Evolutionary conservation across 2,329 filamentous ascomycete genomes (phyloP), one percentile per base, ranked within the genome.

Genomic region (Tolypocladium sp.): DNA sequence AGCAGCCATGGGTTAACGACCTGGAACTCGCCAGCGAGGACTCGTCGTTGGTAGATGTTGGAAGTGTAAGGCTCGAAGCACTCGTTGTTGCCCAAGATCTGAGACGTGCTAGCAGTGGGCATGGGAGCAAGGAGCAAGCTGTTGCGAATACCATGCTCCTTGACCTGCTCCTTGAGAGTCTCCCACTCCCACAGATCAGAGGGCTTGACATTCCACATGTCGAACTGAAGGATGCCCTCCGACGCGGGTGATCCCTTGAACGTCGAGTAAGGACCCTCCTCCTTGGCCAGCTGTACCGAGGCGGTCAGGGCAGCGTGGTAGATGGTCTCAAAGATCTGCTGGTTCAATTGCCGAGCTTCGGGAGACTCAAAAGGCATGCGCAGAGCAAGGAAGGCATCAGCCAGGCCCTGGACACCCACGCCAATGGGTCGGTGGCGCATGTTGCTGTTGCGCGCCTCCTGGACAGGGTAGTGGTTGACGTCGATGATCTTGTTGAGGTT

Each of bases 31-130:
- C 94, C 94, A 66, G 94, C 94, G 68, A 99, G 82, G 59, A 99
- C 94, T 82, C 94, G 93, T 64, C 94, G 93, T 68, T 93, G 96
- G 82, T 99, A 99, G 75, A 99, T 99, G 83, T 99, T 99, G 68
- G 93, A 97, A 5, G 94, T 99, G 80, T 99, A 99, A 46, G 94
- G 94, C 82, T 99, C 94, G 74, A 99, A 99, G 82, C 94, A 99
- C 79, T 99, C 94, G 74, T 99, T 99, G 84, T 97, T 96, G 69
- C 94, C 94, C 67, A 99, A 82, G 72, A 99, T 99, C 80, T 99
- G 94, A 61, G 91, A 96, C 42, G 94, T 99, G 64, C 89, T 94
- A 59, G 94, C 94, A 70, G 94, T 99, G 33, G 94, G 94, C 94
- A 99, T 99, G 62, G 94, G 94, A 4, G 94, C 94, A 67, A 97